Conservation (phyloP, 208 protist genomes). For the Endotrypanum monterogeii region DNA sequence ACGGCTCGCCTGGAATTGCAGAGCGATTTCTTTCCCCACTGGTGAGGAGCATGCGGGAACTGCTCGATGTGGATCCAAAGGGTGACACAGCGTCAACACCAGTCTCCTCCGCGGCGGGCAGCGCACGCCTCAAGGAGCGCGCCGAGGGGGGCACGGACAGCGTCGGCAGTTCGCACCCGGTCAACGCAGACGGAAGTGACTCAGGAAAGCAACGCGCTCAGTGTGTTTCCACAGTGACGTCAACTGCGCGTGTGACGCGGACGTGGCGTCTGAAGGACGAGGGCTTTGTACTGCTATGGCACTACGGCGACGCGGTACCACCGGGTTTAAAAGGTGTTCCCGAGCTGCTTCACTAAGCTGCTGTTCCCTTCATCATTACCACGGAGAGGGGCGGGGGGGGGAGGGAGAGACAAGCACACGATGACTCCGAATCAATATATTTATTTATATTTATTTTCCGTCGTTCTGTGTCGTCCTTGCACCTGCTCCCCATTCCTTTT, state of each 20-base stretch:
- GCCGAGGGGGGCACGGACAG: not conserved
- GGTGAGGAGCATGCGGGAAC: constrained; percentile 48
- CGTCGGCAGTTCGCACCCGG: not conserved
- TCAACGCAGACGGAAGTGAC: not conserved
- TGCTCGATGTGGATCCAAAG: constrained; percentile 36
- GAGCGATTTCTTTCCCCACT: constrained; percentile 58
- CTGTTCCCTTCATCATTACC: too few species aligned
- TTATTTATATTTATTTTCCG: too few species aligned
- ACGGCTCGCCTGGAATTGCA: constrained; percentile 85
- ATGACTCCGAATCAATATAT: too few species aligned
- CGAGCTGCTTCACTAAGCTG: not conserved
- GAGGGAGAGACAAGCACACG: too few species aligned
- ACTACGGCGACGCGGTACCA: constrained; percentile 60
- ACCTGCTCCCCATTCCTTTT: constrained; percentile 1
- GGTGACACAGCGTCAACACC: not conserved
- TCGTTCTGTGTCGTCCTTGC: not conserved
- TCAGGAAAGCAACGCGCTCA: not conserved
- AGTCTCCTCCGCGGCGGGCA: not conserved
- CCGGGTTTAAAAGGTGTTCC: constrained; percentile 32
- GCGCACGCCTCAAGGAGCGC: constrained; percentile 10
- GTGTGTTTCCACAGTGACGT: not conserved
- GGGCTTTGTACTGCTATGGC: constrained; percentile 72
- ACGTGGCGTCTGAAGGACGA: constrained; percentile 59
- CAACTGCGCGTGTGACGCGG: constrained; percentile 7
- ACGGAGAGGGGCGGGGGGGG: too few species aligned